Base-by-base conservation (phyloP, 768 basidiomycete genomes). In the Scleroderma bovista region DNA sequence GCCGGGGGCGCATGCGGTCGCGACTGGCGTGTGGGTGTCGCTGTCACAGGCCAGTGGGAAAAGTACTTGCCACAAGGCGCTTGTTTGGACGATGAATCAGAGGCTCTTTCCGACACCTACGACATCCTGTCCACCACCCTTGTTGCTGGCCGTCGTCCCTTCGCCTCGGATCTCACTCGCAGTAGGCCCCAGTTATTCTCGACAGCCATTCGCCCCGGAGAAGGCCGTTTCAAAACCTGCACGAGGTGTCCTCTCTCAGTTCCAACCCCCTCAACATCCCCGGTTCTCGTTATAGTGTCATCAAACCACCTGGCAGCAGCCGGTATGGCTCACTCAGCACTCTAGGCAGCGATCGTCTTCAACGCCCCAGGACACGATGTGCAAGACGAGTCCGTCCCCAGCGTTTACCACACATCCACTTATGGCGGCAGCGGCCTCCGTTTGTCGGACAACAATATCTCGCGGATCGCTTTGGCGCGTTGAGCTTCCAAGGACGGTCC, bases 371-470 rank as follows among this genome's bases (percentile, higher is more conserved):
- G 75, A 1, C 64, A 57, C 16, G 77, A 79, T 43, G 62, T 54
- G 17, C 66, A 68, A 24, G 77, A 79, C 46, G 76, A 77, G 26
- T 54, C 61, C 19, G 47, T 56, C 38, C 47, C 68, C 48, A 59
- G 47, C 60, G 71, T 46, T 56, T 74, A 53, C 53, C 63, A 69
- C 26, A 55, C 60, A 9, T 58, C 26, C 26, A 29, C 67, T 2
- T 69, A 64, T 23, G 68, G 75, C 3, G 75, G 84, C 3, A 73
- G 84, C 1, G 82, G 85, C 2, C 69, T 88, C 24, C 70, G 86
- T 66, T 68, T 92, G 19, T 80, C 81, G 0, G 90, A 93, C 53
- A 89, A 92, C 45, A 90, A 93, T n/a, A n/a, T 53, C 77, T 93
- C 12, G 86, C 86, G 1, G 78, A 75, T 19, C 86, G 86, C 58